Evolutionary conservation across 2,329 filamentous ascomycete species (phyloP).

Genomic region (Penicillium corylophilum): DNA sequence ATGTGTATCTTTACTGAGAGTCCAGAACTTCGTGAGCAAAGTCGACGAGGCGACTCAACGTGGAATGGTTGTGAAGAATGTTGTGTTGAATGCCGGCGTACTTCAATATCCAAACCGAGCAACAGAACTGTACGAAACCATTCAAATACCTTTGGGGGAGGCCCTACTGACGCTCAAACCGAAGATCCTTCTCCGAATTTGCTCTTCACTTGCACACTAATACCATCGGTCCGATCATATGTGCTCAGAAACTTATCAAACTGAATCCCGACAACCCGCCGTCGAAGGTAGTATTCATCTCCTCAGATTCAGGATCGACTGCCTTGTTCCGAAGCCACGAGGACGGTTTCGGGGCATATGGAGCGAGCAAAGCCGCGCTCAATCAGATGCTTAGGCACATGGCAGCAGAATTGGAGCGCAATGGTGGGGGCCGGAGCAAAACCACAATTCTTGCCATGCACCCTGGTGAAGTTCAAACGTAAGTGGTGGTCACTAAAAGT

Average conservation of each 20-base stretch:
- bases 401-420: conserved; percentile 54
- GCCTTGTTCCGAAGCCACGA: conserved; percentile 54
- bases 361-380: conserved; percentile 57
- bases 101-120: conserved; percentile 58
- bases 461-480: conserved; percentile 58
- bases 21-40: background rate
- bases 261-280: conserved; percentile 43
- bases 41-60: conserved; percentile 32
- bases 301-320: conserved; percentile 56
- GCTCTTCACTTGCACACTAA: conserved; percentile 58
- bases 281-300: conserved; percentile 57
- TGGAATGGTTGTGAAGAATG: conserved; percentile 50
- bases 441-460: conserved; percentile 57
- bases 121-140: conserved; percentile 45
- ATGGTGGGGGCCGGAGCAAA: conserved; percentile 41
- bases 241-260: conserved; percentile 53
- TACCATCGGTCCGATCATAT: conserved; percentile 59
- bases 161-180: background rate
- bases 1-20: background rate
- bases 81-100: conserved; percentile 59
- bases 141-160: conserved; percentile 13
- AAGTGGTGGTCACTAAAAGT: conserved; percentile 11
- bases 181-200: conserved; percentile 54
- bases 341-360: conserved; percentile 60
- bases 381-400: conserved; percentile 59